Conservation (phyloP, 106 monocot genomes). For the Allium cepa region DNA sequence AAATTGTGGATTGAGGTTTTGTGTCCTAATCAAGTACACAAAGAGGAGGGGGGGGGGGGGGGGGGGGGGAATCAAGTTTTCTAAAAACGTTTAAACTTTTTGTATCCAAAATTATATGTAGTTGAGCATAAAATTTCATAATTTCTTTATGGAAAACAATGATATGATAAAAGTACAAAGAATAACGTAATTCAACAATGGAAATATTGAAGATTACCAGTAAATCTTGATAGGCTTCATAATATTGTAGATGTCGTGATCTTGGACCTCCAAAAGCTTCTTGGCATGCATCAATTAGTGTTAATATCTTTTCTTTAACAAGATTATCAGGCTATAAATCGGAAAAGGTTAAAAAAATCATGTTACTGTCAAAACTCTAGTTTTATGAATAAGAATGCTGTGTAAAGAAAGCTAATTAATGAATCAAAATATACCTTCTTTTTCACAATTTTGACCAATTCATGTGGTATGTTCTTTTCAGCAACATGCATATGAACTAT, state of each 20-base stretch:
- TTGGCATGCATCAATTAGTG: constrained; percentile 52
- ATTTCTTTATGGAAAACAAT: no score
- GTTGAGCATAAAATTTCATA: no score
- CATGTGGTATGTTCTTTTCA: constrained; percentile 59
- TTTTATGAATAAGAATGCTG: no score
- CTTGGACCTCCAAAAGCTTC: constrained; percentile 57
- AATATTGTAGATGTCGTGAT: constrained; percentile 43
- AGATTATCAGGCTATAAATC: constrained; percentile 41
- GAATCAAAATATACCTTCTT: constrained; percentile 50
- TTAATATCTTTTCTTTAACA: constrained; percentile 70
- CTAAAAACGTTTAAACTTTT: no score
- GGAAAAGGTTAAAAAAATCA: no score
- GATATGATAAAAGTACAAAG: no score
- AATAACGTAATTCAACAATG: no score
- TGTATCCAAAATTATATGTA: no score
- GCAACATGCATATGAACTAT: constrained; percentile 78
- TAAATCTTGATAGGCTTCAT: constrained; percentile 53
- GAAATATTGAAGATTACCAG: constrained; percentile 24
- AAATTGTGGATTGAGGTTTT: no score
- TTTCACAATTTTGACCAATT: constrained; percentile 84
- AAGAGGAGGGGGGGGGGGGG: no score
- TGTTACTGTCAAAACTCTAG: not conserved
- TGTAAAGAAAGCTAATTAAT: not conserved
- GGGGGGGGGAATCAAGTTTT: no score
- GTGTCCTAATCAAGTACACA: no score